A percentile compares a stretch with the other conserved stretches of the same genome.
Conservation (phyloP, 176 grass and related monocot genomes). For the Urochloa ruziziensis region DNA sequence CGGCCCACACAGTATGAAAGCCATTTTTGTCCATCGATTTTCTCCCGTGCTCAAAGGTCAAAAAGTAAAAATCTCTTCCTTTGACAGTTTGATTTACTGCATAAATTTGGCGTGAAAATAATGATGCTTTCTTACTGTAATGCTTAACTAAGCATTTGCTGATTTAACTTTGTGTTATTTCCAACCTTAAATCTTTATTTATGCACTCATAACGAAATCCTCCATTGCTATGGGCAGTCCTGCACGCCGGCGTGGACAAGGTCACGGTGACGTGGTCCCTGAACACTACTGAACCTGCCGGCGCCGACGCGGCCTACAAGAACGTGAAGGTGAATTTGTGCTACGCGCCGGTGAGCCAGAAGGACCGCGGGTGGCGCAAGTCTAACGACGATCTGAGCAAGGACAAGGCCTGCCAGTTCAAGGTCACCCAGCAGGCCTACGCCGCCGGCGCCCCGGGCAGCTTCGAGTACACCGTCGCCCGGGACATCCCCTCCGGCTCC, state of each 20-base stretch:
- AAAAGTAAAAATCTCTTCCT: not conserved
- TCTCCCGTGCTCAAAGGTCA: not conserved
- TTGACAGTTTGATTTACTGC: not conserved
- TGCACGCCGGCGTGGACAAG: conserved; percentile 57
- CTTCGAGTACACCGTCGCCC: conserved; percentile 34
- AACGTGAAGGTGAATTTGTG: conserved; percentile 69
- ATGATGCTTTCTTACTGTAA: no score
- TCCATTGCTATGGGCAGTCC: conserved; percentile 17
- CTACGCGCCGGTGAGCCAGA: conserved; percentile 83
- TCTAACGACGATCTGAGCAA: conserved; percentile 56
- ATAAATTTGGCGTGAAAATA: not conserved
- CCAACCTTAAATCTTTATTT: not conserved
- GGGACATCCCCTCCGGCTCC: conserved; percentile 56
- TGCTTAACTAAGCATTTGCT: not conserved
- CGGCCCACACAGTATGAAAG: not conserved
- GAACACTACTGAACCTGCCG: conserved; percentile 25
- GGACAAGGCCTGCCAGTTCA: conserved; percentile 96
- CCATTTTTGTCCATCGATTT: no score
- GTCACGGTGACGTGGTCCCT: conserved; percentile 60
- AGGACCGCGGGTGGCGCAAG: conserved; percentile 80
- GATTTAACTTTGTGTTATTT: not conserved
- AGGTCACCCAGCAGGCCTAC: conserved; percentile 50
- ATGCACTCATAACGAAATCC: not conserved
- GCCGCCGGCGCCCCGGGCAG: not conserved
- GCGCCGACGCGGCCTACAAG: conserved; percentile 41